Conservation (phyloP, 441 rosid species). For the Sinapis alba region DNA sequence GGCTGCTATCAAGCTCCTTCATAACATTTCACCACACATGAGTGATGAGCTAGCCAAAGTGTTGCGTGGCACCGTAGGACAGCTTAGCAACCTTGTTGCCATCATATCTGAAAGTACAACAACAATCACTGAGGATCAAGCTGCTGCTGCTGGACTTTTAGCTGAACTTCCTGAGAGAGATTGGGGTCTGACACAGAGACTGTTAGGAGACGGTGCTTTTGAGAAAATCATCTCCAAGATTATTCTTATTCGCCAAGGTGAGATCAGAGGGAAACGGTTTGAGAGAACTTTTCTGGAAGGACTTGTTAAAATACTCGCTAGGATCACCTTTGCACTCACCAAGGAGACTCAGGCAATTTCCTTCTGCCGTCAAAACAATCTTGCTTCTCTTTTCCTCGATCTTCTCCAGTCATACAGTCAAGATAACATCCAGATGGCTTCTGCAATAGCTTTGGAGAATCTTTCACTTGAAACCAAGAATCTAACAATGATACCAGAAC, state of each 20-base stretch:
- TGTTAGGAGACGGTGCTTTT: slow-evolving; percentile 83
- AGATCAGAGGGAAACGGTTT: slow-evolving; percentile 69
- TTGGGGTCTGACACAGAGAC: slow-evolving; percentile 79
- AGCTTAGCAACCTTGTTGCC: slow-evolving; percentile 71
- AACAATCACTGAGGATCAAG: slow-evolving; percentile 87
- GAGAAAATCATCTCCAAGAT: slow-evolving; percentile 61
- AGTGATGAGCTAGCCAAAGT: slow-evolving; percentile 81
- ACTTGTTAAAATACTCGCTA: slow-evolving; percentile 73
- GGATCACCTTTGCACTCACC: slow-evolving; percentile 80
- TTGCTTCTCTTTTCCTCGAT: slow-evolving; percentile 66
- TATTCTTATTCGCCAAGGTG: slow-evolving; percentile 69
- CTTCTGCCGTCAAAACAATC: slow-evolving; percentile 68
- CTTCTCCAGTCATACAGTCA: slow-evolving; percentile 77
- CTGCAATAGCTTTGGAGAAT: slow-evolving; percentile 92
- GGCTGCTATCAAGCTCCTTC: slow-evolving; percentile 86
- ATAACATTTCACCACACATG: slow-evolving; percentile 81
- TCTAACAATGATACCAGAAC: slow-evolving; percentile 71
- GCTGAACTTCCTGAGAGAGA: slow-evolving; percentile 97
- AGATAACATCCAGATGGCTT: slow-evolving; percentile 81
- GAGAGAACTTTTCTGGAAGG: slow-evolving; percentile 82
- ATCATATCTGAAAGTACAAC: slow-evolving; percentile 72
- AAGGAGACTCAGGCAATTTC: slow-evolving; percentile 65
- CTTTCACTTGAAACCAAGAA: slow-evolving; percentile 80
- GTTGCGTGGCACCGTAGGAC: slow-evolving; percentile 78
- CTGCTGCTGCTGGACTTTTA: slow-evolving; percentile 85